Base-by-base conservation (phyloP, 768 basidiomycete genomes). In the Galerina sulciceps region DNA sequence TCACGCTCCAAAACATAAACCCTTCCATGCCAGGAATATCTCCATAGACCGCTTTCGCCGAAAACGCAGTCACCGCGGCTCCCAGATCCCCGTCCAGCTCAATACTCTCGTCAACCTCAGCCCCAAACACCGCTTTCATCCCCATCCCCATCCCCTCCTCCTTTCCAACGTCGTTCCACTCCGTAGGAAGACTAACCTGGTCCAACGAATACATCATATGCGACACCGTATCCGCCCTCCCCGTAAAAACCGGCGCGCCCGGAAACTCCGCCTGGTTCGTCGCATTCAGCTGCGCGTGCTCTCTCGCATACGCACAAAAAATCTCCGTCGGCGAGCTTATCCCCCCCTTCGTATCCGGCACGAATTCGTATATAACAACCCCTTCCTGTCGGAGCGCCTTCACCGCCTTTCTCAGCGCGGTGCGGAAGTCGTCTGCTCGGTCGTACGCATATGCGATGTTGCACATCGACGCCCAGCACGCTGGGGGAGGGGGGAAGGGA, bases 381-480 rank as follows among this genome's bases (percentile, higher is more conserved):
- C 57, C 57, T 14, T 44, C 34, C 11, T 26, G 6, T 8, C 57
- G 26, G 13, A 58, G 49, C 2, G 18, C 57, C 9, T 38, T 13
- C 11, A 44, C 13, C 0, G 44, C 57, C 22, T 58, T 58, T 13
- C 41, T 15, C 34, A 51, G 40, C 11, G 57, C 57, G 0, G 26
- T 45, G 0, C 18, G 11, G 22, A 58, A 58, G 45, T 42, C 34
- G 42, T 58, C 57, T n/a, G 44, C 4, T 6, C 40, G 57, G 15
- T 52, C 31, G 34, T 58, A 58, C 2, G 40, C 49, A n/a, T 58
- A 58, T 10, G 26, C 6, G 14, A 58, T 45, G 36, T 58, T 58
- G 22, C 57, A 58, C 57, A 58, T 58, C 15, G 57, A 58, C 23
- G 57, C 57, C 57, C 57, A 58, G 40, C 57, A 58, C 41, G 57